Base-by-base conservation (phyloP, 257 asterid species). In the Solanum appendiculatum region DNA sequence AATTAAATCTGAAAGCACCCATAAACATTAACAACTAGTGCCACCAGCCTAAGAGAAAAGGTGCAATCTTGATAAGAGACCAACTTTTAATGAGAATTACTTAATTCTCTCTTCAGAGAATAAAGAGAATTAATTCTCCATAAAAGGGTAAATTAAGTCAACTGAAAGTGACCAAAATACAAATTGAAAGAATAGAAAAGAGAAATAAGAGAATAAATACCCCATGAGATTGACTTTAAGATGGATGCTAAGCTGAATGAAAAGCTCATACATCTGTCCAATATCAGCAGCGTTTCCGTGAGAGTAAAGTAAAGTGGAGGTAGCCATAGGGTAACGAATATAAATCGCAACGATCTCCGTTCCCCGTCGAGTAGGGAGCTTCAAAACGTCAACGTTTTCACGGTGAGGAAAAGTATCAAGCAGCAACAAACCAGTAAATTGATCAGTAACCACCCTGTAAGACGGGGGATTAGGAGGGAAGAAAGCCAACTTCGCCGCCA, bases 191-290 rank as follows among this genome's bases (percentile, higher is more conserved):
- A 81, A 56, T 7, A 31, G 69, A 18, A 10, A 2, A 15, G 64
- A 86, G 48, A 77, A 90, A 86, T 25, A 83, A 75, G 7, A 83
- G 42, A 83, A 39, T 8, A 89, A 89, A 90, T 93, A 96, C 99
- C 98, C 98, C 93, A 96, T 72, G 48, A 96, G 93, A 92, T 96
- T 96, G 82, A 95, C 98, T 88, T 94, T 93, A 87, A 96, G 95
- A 77, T 95, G 99, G 92, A 95, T 93, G 87, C 98, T 95, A 86
- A 96, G 96, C 98, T 96, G 97, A 63, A 94, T 75, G 27, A 96
- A 95, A 78, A 96, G 98, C 94, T 96, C 98, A 78, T 95, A 96
- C 98, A 95, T 95, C 95, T 96, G 99, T 0, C 99, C 98, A n/a
- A 95, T 58, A 91, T 96, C 99, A 72, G 98, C 98, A 29, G 99